These are phyloP conservation scores for Chaetomium olivaceum DNA, from an alignment of 2,329 filamentous ascomycete species.

Conservation along the genomic window DNA sequence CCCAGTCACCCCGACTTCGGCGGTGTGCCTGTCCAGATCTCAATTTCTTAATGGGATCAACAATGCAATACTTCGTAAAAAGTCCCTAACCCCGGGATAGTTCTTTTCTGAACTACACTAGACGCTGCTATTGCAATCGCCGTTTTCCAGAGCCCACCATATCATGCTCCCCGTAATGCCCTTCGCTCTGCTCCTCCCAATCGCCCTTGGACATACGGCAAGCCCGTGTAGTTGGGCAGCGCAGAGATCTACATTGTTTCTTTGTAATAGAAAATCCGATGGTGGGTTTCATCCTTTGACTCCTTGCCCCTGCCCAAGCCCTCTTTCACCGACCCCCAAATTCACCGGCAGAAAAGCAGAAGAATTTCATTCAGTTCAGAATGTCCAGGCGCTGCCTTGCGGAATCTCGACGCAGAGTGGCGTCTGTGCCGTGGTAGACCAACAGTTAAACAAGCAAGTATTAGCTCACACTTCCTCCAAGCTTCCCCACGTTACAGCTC, in stretches of 20 bases:
- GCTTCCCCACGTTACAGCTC: conserved; percentile 42
- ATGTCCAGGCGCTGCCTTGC: background rate
- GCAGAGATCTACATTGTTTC: conserved; percentile 4
- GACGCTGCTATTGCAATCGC: background rate
- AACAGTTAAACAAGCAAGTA: conserved; percentile 8
- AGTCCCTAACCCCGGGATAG: background rate
- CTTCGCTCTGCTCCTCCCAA: background rate
- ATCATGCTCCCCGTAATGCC: background rate
- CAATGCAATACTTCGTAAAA: background rate
- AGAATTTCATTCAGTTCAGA: background rate
- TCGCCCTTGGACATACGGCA: background rate
- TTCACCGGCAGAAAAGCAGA: background rate
- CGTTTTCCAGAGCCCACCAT: background rate
- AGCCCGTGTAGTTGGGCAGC: background rate
- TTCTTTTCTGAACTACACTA: background rate
- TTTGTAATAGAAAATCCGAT: background rate
- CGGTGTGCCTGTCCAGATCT: background rate
- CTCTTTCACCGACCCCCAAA: background rate
- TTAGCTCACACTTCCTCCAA: background rate
- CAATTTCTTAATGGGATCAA: background rate
- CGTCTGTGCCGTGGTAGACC: background rate
- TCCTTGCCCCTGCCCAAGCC: background rate
- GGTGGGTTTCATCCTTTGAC: background rate
- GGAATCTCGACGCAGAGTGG: background rate
- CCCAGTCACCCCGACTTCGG: background rate